Base-by-base conservation (phyloP, 2,329 filamentous ascomycete genomes). In the Chaetomium olivaceum region DNA sequence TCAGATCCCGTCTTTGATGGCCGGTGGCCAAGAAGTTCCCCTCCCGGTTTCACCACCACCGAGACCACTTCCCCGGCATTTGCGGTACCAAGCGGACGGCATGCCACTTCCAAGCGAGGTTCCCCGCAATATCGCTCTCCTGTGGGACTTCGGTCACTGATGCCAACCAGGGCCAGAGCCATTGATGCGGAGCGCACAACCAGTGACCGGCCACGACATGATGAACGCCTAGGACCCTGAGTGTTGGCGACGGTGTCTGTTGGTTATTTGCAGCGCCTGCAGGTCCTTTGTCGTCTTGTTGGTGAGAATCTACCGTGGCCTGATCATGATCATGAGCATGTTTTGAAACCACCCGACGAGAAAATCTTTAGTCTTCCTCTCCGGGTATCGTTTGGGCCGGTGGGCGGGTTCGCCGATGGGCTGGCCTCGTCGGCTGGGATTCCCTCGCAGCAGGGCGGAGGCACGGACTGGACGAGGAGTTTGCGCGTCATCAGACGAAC, bases 1-100 rank as follows among this genome's bases (percentile, higher is more conserved):
- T 36, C 52, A n/a, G 39, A 27, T 43, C 39, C 25, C 29, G 54
- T 56, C 31, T n/a, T 43, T 56, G n/a, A 25, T 31, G 19, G 48
- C 54, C 33, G 19, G 46, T 36, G 58, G 64, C 64, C 64, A 33
- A 62, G 63, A 61, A 16, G 4, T 27, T 14, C 51, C 58, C 58
- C 56, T 62, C 54, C 29, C 29, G 56, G 67, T 58, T 61, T 64
- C 64, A 64, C 59, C 56, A 61, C 39, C 58, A 61, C 48, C 58
- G 52, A 63, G 54, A 61, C 59, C 58, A 39, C 43, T 43, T 67
- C 46, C 58, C 69, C 67, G 69, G 67, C 69, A 70, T 64, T 68
- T 68, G 65, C 36, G 56, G 55, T 68, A 61, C 64, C 64, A 62
- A 63, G 60, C 27, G 61, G 62, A 33, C 64, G 56, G 58, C 56